Conservation (phyloP, 208 protist genomes). For the Giardia muris region DNA sequence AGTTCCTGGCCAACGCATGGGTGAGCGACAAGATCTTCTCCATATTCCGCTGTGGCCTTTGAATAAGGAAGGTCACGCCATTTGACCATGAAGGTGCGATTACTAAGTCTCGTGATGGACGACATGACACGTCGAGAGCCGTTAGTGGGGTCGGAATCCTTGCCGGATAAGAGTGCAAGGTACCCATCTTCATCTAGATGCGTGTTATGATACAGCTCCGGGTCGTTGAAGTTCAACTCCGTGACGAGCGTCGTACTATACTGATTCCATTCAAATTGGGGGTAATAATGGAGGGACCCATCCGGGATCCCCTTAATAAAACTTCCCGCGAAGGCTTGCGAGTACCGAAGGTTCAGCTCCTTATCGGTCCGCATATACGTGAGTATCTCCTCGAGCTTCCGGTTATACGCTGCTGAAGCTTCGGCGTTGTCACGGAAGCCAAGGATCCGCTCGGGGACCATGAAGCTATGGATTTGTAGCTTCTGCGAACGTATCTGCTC, state of each 20-base stretch:
- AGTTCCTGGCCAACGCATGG: neutral
- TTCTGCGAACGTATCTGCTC: slow-evolving; percentile 2
- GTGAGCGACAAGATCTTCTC: slow-evolving; percentile 21
- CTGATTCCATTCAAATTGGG: neutral
- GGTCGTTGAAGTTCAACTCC: neutral
- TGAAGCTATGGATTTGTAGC: neutral
- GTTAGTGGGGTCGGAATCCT: no score
- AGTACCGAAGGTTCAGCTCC: neutral
- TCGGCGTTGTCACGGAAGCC: neutral
- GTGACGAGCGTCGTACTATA: neutral
- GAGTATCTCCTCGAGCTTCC: neutral
- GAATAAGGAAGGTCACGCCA: neutral
- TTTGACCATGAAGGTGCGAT: neutral
- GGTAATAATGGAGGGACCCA: neutral
- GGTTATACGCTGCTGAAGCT: neutral
- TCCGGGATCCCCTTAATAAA: neutral
- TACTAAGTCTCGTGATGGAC: neutral
- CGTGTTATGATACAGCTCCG: neutral
- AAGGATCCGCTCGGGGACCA: neutral
- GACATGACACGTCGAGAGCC: no score
- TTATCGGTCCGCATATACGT: neutral
- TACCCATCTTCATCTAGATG: neutral
- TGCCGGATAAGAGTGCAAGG: neutral
- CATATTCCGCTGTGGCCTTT: neutral
- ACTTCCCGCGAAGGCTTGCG: neutral